Evolutionary conservation across 2,329 filamentous ascomycete genomes (phyloP), one percentile per base, ranked within the genome.

Genomic region (Davidsoniella neocaledoniae): DNA sequence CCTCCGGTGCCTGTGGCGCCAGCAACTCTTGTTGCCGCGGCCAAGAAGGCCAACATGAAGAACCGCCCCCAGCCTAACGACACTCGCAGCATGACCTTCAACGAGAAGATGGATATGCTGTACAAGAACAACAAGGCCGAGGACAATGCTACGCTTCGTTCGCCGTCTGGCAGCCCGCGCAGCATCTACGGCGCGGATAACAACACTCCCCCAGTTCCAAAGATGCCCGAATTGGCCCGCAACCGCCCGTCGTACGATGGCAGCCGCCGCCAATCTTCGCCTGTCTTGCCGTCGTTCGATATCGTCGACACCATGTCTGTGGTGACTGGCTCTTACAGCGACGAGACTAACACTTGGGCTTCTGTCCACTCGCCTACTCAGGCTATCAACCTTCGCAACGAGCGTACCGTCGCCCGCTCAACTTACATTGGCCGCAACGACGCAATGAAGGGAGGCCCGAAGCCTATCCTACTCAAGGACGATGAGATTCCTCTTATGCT

Each of bases 1-100:
- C 71, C 73, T 5, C 69, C 72, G 19, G 64, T 75, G n/a, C 71
- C 71, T 5, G 61, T 64, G 16, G 63, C 68, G 1, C 70, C 73
- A 2, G 25, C 40, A 5, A 43, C 40, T 40, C n/a, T 52, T 14
- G 7, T 46, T 33, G 42, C 45, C 17, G 17, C 26, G 19, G 14
- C 7, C 36, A 43, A 46, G 46, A 39, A 29, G 6, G 43, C 5
- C 23, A 42, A 44, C 25, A 57, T 61, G 14, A 56, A 63, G 5
- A 52, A 59, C 38, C 60, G 68, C 14, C 63, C 72, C 16, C 63
- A 67, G 5, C 68, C 72, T 2, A 76, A 74, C 52, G 61, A 73
- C 53, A 74, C 71, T 2, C 70, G 68, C 59, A 76, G 71, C 57
- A 77, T 76, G 73, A 74, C 71, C 0, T 69, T 74, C 53, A 65